These are phyloP conservation scores for Petrea volubilis DNA, from an alignment of 257 asterid species.

Conservation along the genomic window DNA sequence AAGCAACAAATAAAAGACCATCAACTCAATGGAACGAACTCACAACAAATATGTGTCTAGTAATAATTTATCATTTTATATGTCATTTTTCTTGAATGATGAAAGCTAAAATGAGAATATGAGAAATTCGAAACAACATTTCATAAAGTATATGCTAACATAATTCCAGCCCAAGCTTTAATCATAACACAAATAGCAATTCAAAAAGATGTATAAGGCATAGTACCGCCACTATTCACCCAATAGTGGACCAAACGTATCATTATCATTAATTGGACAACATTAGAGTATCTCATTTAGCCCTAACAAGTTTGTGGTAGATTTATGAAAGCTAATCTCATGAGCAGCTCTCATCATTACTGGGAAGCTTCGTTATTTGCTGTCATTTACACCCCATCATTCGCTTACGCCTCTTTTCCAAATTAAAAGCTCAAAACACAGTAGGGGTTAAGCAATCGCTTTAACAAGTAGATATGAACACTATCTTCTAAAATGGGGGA, in stretches of 20 bases:
- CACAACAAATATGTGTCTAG: no score
- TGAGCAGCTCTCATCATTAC: constrained; percentile 21
- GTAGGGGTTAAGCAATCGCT: constrained; percentile 22
- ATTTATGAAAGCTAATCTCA: constrained; percentile 23
- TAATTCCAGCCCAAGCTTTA: background rate
- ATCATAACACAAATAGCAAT: background rate
- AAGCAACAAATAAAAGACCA: no score
- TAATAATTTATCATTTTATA: no score
- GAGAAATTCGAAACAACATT: no score
- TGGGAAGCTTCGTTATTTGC: constrained; percentile 35
- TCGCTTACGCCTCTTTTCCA: no score
- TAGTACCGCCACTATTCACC: background rate
- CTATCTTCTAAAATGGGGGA: background rate
- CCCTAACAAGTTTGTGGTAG: constrained; percentile 25
- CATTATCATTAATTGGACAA: constrained; percentile 16
- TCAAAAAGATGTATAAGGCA: constrained; percentile 18
- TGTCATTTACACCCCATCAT: constrained; percentile 18
- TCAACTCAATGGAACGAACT: no score
- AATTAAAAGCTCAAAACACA: constrained; percentile 19
- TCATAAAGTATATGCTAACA: no score
- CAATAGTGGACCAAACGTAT: constrained; percentile 13
- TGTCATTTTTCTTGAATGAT: no score
- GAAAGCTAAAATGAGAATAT: no score
- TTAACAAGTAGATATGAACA: background rate
- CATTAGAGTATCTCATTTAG: constrained; percentile 15